These are phyloP conservation scores for Puya raimondii DNA, from an alignment of 176 grass and related monocot genomes.

Conservation along the genomic window DNA sequence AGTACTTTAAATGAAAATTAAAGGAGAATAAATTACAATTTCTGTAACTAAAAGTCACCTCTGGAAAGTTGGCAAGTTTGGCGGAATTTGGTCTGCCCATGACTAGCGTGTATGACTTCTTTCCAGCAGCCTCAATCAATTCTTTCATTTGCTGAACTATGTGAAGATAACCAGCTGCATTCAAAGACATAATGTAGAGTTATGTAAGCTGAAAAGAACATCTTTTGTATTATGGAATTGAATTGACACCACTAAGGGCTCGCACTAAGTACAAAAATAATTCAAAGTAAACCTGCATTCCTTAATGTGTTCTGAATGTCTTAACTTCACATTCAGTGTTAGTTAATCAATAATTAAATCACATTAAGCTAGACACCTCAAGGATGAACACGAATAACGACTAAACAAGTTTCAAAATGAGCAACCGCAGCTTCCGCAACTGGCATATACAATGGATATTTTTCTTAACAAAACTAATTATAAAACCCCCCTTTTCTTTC, in stretches of 20 bases:
- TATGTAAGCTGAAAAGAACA: too few species aligned
- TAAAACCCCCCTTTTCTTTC: too few species aligned
- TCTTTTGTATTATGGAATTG: too few species aligned
- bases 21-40: constrained; percentile 3
- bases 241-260: too few species aligned
- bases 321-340: background rate
- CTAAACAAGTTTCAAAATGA: background rate
- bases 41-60: constrained; percentile 39
- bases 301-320: background rate
- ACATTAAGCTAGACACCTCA: background rate
- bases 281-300: background rate
- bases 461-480: too few species aligned
- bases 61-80: constrained; percentile 96
- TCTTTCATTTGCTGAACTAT: constrained; percentile 96
- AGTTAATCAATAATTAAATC: background rate
- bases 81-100: constrained; percentile 82
- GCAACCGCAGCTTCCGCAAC: background rate
- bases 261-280: too few species aligned
- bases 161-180: constrained; percentile 86
- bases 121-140: constrained; percentile 70
- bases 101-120: constrained; percentile 91
- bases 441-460: too few species aligned
- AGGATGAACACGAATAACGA: background rate
- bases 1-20: constrained; percentile 4
- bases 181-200: background rate